Conservation (phyloP, 176 grass and related monocot genomes). For the Triticum turgidum region DNA sequence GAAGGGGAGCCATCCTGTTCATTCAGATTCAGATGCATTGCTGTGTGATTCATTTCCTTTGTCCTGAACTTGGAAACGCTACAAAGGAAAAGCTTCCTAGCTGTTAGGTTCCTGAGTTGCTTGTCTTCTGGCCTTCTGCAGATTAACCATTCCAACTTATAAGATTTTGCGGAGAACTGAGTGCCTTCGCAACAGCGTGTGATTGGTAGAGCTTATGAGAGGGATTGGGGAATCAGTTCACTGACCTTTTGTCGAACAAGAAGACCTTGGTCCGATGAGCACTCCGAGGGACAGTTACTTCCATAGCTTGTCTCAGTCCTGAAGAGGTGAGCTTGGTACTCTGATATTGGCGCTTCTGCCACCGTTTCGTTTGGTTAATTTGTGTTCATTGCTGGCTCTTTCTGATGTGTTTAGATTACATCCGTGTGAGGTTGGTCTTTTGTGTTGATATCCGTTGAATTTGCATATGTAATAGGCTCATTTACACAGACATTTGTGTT, state of each 20-base stretch:
- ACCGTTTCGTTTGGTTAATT: not conserved
- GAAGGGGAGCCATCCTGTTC: not conserved
- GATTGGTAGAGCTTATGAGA: not conserved
- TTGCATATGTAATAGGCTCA: not conserved
- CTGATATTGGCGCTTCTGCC: no score
- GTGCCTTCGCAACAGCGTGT: not conserved
- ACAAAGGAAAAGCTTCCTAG: not conserved
- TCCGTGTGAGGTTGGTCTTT: not conserved
- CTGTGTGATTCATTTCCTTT: not conserved
- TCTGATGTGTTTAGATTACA: not conserved
- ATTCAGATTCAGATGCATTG: not conserved
- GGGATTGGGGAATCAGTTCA: not conserved
- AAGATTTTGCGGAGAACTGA: not conserved
- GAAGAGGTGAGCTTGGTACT: no score
- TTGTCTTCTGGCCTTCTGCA: not conserved
- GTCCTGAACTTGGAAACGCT: not conserved
- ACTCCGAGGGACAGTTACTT: no score
- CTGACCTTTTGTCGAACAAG: not conserved
- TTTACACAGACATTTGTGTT: not conserved
- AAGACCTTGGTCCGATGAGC: no score
- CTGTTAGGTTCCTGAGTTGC: not conserved
- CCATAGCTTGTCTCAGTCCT: no score
- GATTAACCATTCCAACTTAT: not conserved
- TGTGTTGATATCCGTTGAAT: not conserved
- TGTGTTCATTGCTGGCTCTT: not conserved